Evolutionary conservation across 2,329 filamentous ascomycete species (phyloP).

Genomic region (Scytalidium sp.): DNA sequence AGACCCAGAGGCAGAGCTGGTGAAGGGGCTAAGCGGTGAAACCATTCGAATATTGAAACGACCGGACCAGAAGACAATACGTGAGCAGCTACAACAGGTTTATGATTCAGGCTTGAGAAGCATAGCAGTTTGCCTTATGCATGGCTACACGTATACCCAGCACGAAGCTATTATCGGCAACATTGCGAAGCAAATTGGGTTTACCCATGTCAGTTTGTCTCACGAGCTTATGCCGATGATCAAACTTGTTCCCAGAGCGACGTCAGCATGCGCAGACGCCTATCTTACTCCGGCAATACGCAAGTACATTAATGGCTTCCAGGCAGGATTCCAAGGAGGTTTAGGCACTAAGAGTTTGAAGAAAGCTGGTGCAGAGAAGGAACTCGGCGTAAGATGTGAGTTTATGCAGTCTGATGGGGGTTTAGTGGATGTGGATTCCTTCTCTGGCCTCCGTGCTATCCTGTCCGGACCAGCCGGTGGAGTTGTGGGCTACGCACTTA

Average conservation of each 20-base stretch:
- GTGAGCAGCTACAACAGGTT: constrained; percentile 46
- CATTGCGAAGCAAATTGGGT: constrained; percentile 60
- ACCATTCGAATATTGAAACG: constrained; percentile 56
- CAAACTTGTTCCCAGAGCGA: constrained; percentile 62
- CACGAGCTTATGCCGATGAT: constrained; percentile 69
- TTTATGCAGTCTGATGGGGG: constrained; percentile 76
- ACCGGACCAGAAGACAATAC: constrained; percentile 41
- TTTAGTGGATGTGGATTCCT: constrained; percentile 68
- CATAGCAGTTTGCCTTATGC: constrained; percentile 64
- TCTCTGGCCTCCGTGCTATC: constrained; percentile 79
- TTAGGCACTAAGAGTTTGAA: constrained; percentile 30
- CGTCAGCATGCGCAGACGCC: constrained; percentile 64
- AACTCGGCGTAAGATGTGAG: constrained; percentile 38
- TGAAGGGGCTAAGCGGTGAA: constrained; percentile 62
- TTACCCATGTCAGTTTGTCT: constrained; percentile 61
- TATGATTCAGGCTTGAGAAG: constrained; percentile 57
- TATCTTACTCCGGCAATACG: constrained; percentile 65
- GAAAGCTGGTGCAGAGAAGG: too few relatives aligned
- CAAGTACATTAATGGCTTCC: constrained; percentile 63
- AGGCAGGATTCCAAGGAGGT: constrained; percentile 58
- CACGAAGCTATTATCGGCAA: constrained; percentile 60
- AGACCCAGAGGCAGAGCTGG: constrained; percentile 41
- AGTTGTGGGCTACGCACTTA: constrained; percentile 59
- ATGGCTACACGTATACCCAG: constrained; percentile 63
- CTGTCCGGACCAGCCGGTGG: constrained; percentile 73